These are phyloP conservation scores for Arabidopsis thaliana DNA, from an alignment of 345 rosid species.

Conservation along the genomic window TAIR10.1 NC_003070.9:18123501-18124000, in stretches of 20 bases:
- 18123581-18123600: conserved; percentile 86
- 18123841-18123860: conserved; percentile 16
- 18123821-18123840: conserved; percentile 39
- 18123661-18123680: conserved; percentile 93
- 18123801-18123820: conserved; percentile 55
- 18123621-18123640: conserved; percentile 59
- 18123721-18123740: conserved; percentile 24
- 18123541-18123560: conserved; percentile 14
- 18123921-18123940: conserved; percentile 53
- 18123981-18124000: conserved; percentile 49
- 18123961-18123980: conserved; percentile 47
- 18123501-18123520: background rate
- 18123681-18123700: conserved; percentile 90
- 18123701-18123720: conserved; percentile 78
- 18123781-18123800: conserved; percentile 56
- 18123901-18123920: conserved; percentile 53
- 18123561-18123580: conserved; percentile 34
- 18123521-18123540: background rate
- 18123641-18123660: conserved; percentile 90
- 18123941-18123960: conserved; percentile 60
- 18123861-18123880: conserved; percentile 21
- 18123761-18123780: conserved; percentile 55
- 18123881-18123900: conserved; percentile 18
- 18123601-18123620: conserved; percentile 67
- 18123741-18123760: conserved; percentile 29